Percentiles rank a stretch among this genome's conserved stretches.
phyloP scores from a whole-genome alignment of 1,284 basidiomycete species.

The Cryptococcus sp. region DNA sequence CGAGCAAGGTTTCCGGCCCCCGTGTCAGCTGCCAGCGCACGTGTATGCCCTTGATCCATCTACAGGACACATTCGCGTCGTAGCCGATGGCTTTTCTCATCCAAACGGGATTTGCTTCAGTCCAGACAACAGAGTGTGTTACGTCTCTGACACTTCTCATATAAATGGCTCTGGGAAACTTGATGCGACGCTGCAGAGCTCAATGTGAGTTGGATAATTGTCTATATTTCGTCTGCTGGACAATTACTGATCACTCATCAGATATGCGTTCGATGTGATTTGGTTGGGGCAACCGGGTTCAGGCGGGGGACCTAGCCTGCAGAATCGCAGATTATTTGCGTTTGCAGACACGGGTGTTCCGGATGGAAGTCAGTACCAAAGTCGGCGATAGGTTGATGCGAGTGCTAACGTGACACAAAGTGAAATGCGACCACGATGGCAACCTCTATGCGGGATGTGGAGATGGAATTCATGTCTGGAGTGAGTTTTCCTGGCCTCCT shows the following conservation, averaged over 20 bases:
- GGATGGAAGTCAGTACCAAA: slow-evolving; percentile 23
- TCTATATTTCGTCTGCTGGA: not conserved
- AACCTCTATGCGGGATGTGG: slow-evolving; percentile 35
- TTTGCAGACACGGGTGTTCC: slow-evolving; percentile 36
- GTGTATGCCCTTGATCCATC: slow-evolving; percentile 69
- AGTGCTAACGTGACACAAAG: not conserved
- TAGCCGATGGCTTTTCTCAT: slow-evolving; percentile 64
- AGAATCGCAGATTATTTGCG: slow-evolving; percentile 37
- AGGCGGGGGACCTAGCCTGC: slow-evolving; percentile 21
- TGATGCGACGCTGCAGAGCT: slow-evolving; percentile 20
- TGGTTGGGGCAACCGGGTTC: slow-evolving; percentile 9
- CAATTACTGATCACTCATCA: slow-evolving; percentile 1
- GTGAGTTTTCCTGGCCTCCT: slow-evolving; percentile 3
- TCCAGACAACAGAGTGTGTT: slow-evolving; percentile 16
- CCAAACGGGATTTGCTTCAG: slow-evolving; percentile 40
- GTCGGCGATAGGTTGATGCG: too few species aligned
- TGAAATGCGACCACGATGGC: slow-evolving; percentile 27
- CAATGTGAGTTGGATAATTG: slow-evolving; percentile 25
- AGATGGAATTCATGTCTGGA: slow-evolving; percentile 32
- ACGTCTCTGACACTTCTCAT: slow-evolving; percentile 35
- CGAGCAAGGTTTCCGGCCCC: slow-evolving; percentile 37
- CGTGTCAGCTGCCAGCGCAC: slow-evolving; percentile 63
- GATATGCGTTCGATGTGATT: slow-evolving; percentile 39
- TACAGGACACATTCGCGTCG: slow-evolving; percentile 64
- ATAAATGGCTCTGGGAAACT: slow-evolving; percentile 25